Evolutionary conservation across 176 grass and related monocot species (phyloP).

Genomic region (Cenchrus purpureus): DNA sequence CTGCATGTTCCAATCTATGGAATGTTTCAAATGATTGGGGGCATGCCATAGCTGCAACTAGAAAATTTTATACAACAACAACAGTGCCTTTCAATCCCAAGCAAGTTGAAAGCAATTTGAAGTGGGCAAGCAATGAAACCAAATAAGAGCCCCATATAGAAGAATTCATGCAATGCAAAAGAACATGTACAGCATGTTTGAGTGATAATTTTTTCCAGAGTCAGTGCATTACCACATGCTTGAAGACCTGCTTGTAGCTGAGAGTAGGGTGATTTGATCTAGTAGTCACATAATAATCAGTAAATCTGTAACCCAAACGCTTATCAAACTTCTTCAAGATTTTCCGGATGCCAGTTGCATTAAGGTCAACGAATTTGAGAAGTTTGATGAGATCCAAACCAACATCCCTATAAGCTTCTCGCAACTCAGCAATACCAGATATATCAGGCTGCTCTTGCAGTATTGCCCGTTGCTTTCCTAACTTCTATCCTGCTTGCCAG

Average conservation of each 20-base stretch:
- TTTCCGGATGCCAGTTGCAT: constrained; percentile 95
- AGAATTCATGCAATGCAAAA: constrained; percentile 30
- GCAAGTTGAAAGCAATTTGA: too few relatives aligned
- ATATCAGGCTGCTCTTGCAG: constrained; percentile 89
- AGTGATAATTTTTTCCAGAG: neutral
- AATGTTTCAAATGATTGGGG: neutral
- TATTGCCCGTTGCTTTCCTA: constrained; percentile 77
- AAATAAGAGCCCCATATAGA: neutral
- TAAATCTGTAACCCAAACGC: constrained; percentile 93
- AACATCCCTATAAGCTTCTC: constrained; percentile 90
- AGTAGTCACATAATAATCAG: constrained; percentile 92
- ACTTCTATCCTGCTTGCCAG: constrained; percentile 82
- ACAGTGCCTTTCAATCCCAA: neutral
- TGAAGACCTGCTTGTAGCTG: constrained; percentile 99
- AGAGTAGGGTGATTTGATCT: constrained; percentile 99
- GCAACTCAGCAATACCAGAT: constrained; percentile 73
- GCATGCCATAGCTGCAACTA: neutral
- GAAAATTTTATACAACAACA: neutral
- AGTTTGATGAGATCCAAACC: constrained; percentile 91
- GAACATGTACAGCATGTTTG: neutral
- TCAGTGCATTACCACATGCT: constrained; percentile 83
- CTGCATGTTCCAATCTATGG: neutral
- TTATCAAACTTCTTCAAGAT: constrained; percentile 99
- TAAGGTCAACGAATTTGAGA: constrained; percentile 97
- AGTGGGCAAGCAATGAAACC: neutral